phyloP scores from a whole-genome alignment of 2,329 filamentous ascomycete genomes.

The Sporothrix pallida region DNA sequence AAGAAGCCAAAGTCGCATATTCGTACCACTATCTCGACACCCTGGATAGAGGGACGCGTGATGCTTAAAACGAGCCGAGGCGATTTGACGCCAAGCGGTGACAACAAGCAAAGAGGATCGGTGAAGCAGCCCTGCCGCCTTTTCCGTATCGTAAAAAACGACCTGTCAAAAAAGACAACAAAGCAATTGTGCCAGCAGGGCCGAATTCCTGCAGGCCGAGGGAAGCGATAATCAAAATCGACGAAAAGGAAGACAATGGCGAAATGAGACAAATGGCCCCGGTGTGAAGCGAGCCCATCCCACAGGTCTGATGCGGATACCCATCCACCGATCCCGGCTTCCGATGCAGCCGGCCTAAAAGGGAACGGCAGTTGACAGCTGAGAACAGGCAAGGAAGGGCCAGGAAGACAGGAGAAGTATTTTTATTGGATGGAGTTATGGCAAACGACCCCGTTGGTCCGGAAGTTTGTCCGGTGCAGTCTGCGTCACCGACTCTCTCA shows the following conservation, averaged over 20 bases:
- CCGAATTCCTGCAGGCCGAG: neutral
- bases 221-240: neutral
- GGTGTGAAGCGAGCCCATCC: neutral
- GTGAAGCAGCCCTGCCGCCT: neutral
- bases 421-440: neutral
- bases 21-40: neutral
- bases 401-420: neutral
- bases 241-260: neutral
- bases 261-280: neutral
- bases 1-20: neutral
- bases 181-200: neutral
- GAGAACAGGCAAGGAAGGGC: no score
- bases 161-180: conserved; percentile 14
- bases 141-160: neutral
- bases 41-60: neutral
- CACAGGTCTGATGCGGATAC: neutral
- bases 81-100: neutral
- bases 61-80: neutral
- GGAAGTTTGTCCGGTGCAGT: neutral
- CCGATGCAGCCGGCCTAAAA: conserved; percentile 15
- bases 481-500: no score
- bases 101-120: neutral
- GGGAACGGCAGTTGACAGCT: neutral
- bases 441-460: neutral
- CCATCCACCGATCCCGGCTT: neutral